Conservation (phyloP, 176 grass and related monocot species). For the Chrysopogon serrulatus region DNA sequence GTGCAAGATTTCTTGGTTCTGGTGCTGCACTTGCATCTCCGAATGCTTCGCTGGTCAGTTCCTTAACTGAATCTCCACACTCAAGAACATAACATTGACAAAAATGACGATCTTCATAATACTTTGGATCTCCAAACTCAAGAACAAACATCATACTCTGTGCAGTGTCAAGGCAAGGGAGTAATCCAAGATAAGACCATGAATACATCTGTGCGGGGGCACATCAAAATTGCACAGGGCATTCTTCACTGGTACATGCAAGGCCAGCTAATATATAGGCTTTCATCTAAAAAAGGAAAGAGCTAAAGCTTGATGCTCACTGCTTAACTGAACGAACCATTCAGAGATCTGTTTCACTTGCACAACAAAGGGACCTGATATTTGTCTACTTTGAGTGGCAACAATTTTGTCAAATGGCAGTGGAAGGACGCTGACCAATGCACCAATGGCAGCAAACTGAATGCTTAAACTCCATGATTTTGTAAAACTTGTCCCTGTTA, state of each 20-base stretch:
- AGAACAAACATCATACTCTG: not conserved
- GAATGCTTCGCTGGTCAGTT: not conserved
- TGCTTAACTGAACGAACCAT: conserved; percentile 83
- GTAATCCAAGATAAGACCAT: not conserved
- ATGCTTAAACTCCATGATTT: conserved; percentile 37
- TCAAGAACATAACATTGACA: not conserved
- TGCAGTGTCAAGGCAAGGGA: not conserved
- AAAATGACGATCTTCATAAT: not conserved
- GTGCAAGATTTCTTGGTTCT: not conserved
- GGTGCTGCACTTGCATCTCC: conserved; percentile 1
- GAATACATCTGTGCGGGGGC: not conserved
- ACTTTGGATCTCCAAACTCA: not conserved
- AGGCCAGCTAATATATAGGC: not conserved
- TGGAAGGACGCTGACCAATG: conserved; percentile 72
- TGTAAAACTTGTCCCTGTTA: conserved; percentile 35
- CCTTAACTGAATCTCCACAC: not conserved
- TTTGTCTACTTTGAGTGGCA: conserved; percentile 1
- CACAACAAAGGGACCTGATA: conserved; percentile 20
- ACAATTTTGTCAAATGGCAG: conserved; percentile 54
- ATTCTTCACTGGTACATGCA: not conserved
- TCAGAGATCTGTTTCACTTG: conserved; percentile 47
- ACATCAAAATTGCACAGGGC: not conserved
- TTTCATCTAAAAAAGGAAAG: conserved; percentile 38
- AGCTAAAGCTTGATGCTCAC: conserved; percentile 43
- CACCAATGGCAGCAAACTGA: conserved; percentile 58